Conservation (phyloP, 257 asterid species). For the Pogostemon cablin region DNA sequence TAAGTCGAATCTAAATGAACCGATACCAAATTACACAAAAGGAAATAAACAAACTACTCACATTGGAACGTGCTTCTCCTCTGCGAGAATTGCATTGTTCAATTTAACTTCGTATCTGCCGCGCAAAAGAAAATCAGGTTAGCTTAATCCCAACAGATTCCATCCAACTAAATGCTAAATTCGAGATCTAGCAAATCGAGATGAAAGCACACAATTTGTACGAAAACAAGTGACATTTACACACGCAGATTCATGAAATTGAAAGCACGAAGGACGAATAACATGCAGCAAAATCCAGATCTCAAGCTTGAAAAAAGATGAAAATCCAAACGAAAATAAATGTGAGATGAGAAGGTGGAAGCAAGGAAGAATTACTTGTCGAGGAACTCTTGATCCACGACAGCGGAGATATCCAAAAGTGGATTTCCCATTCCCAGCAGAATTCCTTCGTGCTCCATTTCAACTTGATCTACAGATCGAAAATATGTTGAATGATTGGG, state of each 20-base stretch:
- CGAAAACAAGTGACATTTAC: neutral
- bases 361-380: conserved; percentile 56
- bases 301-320: conserved; percentile 26
- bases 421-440: conserved; percentile 98
- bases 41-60: conserved; percentile 40
- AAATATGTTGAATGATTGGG: neutral
- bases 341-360: conserved; percentile 22
- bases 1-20: conserved; percentile 9
- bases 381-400: conserved; percentile 83
- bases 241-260: conserved; percentile 35
- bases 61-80: conserved; percentile 93
- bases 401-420: conserved; percentile 74
- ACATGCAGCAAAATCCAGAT: conserved; percentile 31
- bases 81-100: conserved; percentile 95
- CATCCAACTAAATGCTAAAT: conserved; percentile 25
- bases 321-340: neutral
- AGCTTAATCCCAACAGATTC: conserved; percentile 12
- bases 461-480: conserved; percentile 29
- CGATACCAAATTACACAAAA: neutral
- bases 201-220: conserved; percentile 18
- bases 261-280: neutral
- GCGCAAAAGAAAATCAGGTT: conserved; percentile 19
- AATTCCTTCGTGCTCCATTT: conserved; percentile 72
- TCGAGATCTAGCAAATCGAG: conserved; percentile 43
- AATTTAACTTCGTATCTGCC: conserved; percentile 64